These are phyloP conservation scores for Arachnomyces sp. DNA, from an alignment of 2,329 filamentous ascomycete species.

Conservation along the genomic window DNA sequence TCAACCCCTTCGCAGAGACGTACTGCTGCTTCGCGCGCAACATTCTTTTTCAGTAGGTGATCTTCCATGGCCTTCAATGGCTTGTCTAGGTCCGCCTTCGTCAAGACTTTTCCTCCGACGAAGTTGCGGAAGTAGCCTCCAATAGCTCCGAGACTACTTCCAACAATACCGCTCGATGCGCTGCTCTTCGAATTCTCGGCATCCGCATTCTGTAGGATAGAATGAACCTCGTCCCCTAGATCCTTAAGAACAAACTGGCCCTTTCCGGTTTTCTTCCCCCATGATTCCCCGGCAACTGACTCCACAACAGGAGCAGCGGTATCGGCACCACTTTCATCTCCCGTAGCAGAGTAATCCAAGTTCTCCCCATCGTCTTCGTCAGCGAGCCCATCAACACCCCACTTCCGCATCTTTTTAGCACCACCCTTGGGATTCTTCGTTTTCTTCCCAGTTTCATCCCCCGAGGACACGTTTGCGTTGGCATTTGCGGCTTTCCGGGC, in stretches of 20 bases:
- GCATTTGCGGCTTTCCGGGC: conserved; percentile 60
- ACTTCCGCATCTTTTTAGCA: conserved; percentile 78
- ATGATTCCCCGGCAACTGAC: conserved; percentile 66
- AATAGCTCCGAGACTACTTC: conserved; percentile 71
- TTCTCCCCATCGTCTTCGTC: conserved; percentile 73
- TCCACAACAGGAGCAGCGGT: conserved; percentile 54
- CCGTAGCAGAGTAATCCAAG: conserved; percentile 77
- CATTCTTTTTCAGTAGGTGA: conserved; percentile 89
- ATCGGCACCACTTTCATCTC: conserved; percentile 43
- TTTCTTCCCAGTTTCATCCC: conserved; percentile 68
- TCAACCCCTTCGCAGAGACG: conserved; percentile 87
- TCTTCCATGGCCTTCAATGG: conserved; percentile 95
- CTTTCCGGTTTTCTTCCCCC: conserved; percentile 76
- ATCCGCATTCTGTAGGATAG: conserved; percentile 75
- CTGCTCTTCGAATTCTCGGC: conserved; percentile 46
- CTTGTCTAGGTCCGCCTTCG: conserved; percentile 79
- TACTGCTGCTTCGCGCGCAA: conserved; percentile 86
- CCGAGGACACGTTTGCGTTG: conserved; percentile 56
- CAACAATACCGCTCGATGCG: conserved; percentile 58
- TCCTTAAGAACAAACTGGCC: conserved; percentile 93
- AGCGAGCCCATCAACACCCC: conserved; percentile 81
- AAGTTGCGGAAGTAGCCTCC: conserved; percentile 88
- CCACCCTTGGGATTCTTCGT: conserved; percentile 43
- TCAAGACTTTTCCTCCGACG: conserved; percentile 86
- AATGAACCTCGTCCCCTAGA: conserved; percentile 84